Base-by-base conservation (phyloP, 2,329 filamentous ascomycete species). In the Sphaerostilbella broomeana region DNA sequence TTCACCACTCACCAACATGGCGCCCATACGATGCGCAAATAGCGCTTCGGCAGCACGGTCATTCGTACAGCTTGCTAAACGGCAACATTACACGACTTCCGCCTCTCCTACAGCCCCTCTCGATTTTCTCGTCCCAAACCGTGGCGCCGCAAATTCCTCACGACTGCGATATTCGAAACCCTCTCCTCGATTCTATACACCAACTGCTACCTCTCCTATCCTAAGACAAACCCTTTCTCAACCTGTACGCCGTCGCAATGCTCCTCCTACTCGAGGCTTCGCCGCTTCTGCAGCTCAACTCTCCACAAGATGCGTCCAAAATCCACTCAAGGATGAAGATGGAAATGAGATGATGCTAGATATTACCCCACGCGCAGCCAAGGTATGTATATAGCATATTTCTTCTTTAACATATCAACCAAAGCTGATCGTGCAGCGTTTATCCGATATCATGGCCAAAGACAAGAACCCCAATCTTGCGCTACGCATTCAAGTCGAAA, bases 401-500 rank as follows among this genome's bases (percentile, higher is more conserved):
- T 16, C 15, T 20, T 9, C 7, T n/a, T 13, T 4, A n/a, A 22
- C 15, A 6, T 11, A 25, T 34, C 22, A 17, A 17, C 25, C 6
- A 36, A n/a, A 4, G 21, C 5, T 20, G 11, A 39, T 15, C 31
- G 16, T 16, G 4, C 50, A 79, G 75, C 84, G 88, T 24, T 77
- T 95, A 21, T 72, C 77, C 42, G 75, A 86, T 49, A 94, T 92
- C 47, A 88, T 86, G 72, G 56, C 64, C 25, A 77, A 79, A 51
- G 80, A 85, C 53, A 55, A 60, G 13, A 94, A 94, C 58, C 86
- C 86, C 2, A 72, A 84, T 54, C 77, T 94, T 21, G 86, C 88
- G 17, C 74, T 98, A n/a, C 85, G 90, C 37, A 85, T 98, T 49
- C 82, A 85, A 45, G 89, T 98, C 43, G 88, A 94, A 57, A 87